phyloP scores from a whole-genome alignment of 2,329 filamentous ascomycete species.

The Akanthomyces lecanii region DNA sequence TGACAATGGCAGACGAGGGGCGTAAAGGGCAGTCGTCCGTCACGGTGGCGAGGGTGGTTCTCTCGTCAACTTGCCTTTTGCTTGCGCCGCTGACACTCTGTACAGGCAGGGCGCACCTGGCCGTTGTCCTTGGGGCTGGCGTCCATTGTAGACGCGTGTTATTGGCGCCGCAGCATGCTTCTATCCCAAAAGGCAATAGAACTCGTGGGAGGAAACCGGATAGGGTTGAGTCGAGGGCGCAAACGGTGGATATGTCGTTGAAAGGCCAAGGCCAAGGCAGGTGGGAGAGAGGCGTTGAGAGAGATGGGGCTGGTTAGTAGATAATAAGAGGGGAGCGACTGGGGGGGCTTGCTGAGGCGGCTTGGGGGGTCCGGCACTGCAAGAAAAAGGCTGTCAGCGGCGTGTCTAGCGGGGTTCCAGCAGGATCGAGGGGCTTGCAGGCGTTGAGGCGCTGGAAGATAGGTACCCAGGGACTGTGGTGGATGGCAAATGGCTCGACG shows the following conservation, averaged over 20 bases:
- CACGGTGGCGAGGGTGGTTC: background rate
- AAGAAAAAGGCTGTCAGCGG: too few relatives aligned
- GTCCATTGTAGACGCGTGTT: constrained; percentile 12
- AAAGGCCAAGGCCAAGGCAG: background rate
- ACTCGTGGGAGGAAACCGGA: background rate
- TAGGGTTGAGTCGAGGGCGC: background rate
- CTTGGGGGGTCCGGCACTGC: too few relatives aligned
- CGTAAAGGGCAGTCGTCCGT: background rate
- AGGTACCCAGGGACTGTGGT: background rate
- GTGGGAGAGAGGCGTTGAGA: background rate
- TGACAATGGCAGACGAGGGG: background rate
- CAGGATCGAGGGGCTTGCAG: background rate
- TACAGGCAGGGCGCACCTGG: constrained; percentile 35
- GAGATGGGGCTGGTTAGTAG: background rate
- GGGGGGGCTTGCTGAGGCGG: too few relatives aligned
- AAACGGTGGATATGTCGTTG: background rate
- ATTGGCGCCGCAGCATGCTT: background rate
- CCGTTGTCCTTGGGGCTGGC: constrained; percentile 17
- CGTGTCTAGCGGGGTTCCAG: background rate
- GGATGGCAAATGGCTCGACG: background rate
- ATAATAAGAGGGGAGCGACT: background rate
- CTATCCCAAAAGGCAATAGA: background rate
- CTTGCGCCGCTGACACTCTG: constrained; percentile 39
- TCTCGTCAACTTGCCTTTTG: constrained; percentile 31
- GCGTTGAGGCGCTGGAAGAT: background rate